A percentile compares a stretch with the other conserved stretches of the same genome.
Conservation (phyloP, 331 rosid species). For the Malus hybrid region DNA sequence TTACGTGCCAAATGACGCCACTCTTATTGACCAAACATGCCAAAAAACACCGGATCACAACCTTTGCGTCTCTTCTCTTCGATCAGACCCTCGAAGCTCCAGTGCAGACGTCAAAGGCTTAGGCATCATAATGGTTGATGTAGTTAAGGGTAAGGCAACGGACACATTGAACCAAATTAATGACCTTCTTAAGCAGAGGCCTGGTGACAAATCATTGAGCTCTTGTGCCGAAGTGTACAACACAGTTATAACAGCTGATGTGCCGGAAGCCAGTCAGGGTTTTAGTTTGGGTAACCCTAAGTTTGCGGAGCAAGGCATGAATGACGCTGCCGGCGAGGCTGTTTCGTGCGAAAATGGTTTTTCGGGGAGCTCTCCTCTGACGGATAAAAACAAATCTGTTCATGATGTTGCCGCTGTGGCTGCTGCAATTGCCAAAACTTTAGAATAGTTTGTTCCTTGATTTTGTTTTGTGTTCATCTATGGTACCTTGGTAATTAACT, state of each 20-base stretch:
- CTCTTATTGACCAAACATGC: slow-evolving; percentile 30
- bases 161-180: slow-evolving; percentile 7
- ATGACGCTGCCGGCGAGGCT: slow-evolving; percentile 26
- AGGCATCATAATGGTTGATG: slow-evolving; percentile 25
- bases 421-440: slow-evolving; percentile 27
- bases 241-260: slow-evolving; percentile 14
- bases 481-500: not conserved
- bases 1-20: not conserved
- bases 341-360: slow-evolving; percentile 20
- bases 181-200: slow-evolving; percentile 1
- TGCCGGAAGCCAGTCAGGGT: slow-evolving; percentile 33
- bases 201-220: slow-evolving; percentile 4
- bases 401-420: slow-evolving; percentile 24
- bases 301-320: slow-evolving; percentile 26
- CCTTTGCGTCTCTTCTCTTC: slow-evolving; percentile 26
- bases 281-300: slow-evolving; percentile 29
- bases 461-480: not conserved
- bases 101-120: slow-evolving; percentile 19
- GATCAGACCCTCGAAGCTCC: slow-evolving; percentile 25
- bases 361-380: slow-evolving; percentile 31
- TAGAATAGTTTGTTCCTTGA: not conserved
- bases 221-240: slow-evolving; percentile 17
- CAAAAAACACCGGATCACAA: slow-evolving; percentile 31
- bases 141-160: slow-evolving; percentile 19
- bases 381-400: slow-evolving; percentile 16